Conservation (phyloP, 352 stramenopile species). For the Lagenidium giganteum region DNA sequence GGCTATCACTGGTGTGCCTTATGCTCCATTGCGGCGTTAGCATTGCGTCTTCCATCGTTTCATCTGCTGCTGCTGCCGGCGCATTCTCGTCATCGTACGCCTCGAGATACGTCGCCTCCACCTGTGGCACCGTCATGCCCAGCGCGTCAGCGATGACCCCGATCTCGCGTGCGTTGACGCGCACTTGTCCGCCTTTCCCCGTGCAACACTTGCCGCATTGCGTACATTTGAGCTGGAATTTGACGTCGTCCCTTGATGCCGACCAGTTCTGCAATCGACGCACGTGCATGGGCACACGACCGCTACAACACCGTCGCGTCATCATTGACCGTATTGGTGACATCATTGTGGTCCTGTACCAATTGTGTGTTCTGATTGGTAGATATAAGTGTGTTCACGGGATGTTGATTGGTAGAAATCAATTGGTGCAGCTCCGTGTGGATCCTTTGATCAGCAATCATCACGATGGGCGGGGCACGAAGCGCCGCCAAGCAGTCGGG, state of each 20-base stretch:
- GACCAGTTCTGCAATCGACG: slow-evolving; percentile 32
- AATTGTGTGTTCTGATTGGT: no score
- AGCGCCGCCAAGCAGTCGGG: slow-evolving; percentile 12
- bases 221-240: slow-evolving; percentile 64
- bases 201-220: slow-evolving; percentile 79
- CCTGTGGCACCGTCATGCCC: slow-evolving; percentile 21
- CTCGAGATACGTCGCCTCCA: slow-evolving; percentile 33
- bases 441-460: no score
- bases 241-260: slow-evolving; percentile 21
- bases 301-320: no score
- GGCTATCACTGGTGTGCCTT: slow-evolving; percentile 52
- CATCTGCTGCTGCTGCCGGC: slow-evolving; percentile 17
- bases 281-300: not conserved
- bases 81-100: slow-evolving; percentile 50
- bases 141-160: slow-evolving; percentile 32
- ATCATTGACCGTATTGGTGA: no score
- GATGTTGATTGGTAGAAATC: no score
- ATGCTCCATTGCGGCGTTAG: not conserved
- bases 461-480: no score
- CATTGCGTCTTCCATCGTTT: not conserved
- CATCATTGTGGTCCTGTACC: no score
- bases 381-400: no score
- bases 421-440: no score
- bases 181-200: slow-evolving; percentile 52
- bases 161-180: slow-evolving; percentile 59